Evolutionary conservation across 2,329 filamentous ascomycete species (phyloP).

Genomic region (Basipetospora sp.): DNA sequence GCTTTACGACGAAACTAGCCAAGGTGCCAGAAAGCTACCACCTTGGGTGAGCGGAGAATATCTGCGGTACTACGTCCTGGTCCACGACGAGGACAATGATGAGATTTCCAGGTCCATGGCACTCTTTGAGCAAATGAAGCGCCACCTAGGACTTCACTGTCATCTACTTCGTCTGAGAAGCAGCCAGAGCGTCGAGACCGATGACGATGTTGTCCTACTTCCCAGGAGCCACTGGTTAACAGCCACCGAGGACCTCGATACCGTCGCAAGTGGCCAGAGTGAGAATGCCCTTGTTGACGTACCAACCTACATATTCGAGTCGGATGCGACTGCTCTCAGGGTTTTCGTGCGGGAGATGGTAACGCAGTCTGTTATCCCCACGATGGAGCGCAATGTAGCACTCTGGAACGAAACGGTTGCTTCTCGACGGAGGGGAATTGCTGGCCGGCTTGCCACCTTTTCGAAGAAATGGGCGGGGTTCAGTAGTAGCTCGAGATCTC

Average conservation of each 20-base stretch:
- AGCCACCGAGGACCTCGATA: constrained; percentile 66
- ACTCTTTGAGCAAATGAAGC: constrained; percentile 96
- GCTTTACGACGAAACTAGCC: constrained; percentile 72
- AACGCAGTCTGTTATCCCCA: constrained; percentile 83
- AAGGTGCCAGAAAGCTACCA: constrained; percentile 58
- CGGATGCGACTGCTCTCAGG: constrained; percentile 73
- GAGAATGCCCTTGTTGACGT: constrained; percentile 54
- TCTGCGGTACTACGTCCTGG: constrained; percentile 84
- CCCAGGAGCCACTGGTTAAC: constrained; percentile 81
- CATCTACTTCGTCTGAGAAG: constrained; percentile 78
- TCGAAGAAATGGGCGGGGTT: constrained; percentile 84
- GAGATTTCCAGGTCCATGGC: constrained; percentile 81
- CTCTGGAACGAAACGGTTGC: constrained; percentile 97
- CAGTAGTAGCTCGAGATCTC: constrained; percentile 48
- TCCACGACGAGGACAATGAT: constrained; percentile 91
- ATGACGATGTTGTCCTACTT: constrained; percentile 75
- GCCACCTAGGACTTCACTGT: constrained; percentile 91
- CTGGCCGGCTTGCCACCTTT: constrained; percentile 84
- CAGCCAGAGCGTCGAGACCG: constrained; percentile 70
- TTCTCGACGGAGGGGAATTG: constrained; percentile 72
- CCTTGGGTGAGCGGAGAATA: constrained; percentile 85
- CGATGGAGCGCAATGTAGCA: constrained; percentile 84
- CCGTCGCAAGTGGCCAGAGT: constrained; percentile 53
- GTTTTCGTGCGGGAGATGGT: constrained; percentile 90
- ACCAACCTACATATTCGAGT: constrained; percentile 74